phyloP scores from a whole-genome alignment of 139 green algal species.

The Pseudopediastrum boryanum region DNA sequence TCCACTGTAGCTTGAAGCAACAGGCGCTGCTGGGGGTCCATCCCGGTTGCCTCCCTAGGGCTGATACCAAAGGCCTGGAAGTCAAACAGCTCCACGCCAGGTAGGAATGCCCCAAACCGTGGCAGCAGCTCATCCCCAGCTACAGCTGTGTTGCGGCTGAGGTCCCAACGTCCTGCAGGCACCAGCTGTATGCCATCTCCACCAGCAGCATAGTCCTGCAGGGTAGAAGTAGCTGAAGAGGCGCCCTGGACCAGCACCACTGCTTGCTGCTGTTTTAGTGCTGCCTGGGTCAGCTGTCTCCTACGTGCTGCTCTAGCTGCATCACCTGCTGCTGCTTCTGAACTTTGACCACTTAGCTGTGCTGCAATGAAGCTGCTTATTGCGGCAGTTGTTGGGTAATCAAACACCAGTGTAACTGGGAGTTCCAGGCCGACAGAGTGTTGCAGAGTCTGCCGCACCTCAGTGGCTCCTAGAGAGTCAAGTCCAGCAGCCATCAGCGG shows the following conservation, averaged over 20 bases:
- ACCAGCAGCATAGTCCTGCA: slow-evolving; percentile 1
- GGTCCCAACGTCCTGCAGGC: slow-evolving; percentile 64
- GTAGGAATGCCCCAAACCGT: slow-evolving; percentile 77
- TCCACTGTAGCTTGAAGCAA: slow-evolving; percentile 69
- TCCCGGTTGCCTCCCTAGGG: slow-evolving; percentile 71
- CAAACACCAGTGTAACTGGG: slow-evolving; percentile 64
- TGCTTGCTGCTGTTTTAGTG: background rate
- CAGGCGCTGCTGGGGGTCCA: slow-evolving; percentile 83
- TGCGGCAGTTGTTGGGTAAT: slow-evolving; percentile 22
- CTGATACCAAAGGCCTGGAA: slow-evolving; percentile 64
- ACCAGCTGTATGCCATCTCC: slow-evolving; percentile 23
- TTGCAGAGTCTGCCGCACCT: slow-evolving; percentile 65
- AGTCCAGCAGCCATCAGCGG: slow-evolving; percentile 59
- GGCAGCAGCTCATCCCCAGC: background rate
- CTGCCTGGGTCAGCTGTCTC: background rate
- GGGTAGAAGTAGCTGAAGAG: background rate
- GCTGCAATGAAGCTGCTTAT: slow-evolving; percentile 18
- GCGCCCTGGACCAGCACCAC: background rate
- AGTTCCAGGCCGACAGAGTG: slow-evolving; percentile 61
- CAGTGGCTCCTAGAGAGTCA: slow-evolving; percentile 75
- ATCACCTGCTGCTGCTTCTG: background rate
- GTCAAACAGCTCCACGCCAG: slow-evolving; percentile 67
- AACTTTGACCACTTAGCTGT: background rate
- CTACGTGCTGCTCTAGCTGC: background rate
- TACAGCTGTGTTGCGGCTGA: background rate